Conservation (phyloP, 83 land plant genomes). For the Picea mariana region DNA sequence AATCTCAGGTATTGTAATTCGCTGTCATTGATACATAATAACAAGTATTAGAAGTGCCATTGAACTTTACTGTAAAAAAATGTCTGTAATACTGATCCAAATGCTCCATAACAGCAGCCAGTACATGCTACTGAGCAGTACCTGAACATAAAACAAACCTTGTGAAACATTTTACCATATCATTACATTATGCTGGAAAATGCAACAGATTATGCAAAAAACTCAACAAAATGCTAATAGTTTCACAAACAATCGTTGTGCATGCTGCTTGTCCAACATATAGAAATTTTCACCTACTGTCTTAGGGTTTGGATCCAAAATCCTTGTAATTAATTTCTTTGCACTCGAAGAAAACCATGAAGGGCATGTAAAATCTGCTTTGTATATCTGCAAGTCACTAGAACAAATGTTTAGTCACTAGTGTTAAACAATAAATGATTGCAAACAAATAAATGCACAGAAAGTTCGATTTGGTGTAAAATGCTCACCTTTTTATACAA, state of each 20-base stretch:
- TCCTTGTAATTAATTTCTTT: slow-evolving; percentile 42
- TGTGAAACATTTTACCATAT: no score
- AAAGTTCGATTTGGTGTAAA: no score
- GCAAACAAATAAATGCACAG: no score
- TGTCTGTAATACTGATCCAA: background rate
- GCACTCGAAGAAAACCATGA: slow-evolving; percentile 64
- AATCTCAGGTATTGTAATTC: slow-evolving; percentile 70
- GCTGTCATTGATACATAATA: slow-evolving; percentile 41
- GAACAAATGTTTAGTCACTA: no score
- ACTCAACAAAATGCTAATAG: no score
- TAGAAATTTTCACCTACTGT: slow-evolving; percentile 26
- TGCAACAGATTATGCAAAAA: no score
- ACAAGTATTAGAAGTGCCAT: background rate
- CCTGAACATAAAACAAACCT: no score
- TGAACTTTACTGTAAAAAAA: background rate
- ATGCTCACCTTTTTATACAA: slow-evolving; percentile 32
- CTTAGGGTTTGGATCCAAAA: slow-evolving; percentile 56
- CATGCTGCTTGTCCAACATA: no score
- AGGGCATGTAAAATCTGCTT: slow-evolving; percentile 68
- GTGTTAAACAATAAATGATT: no score
- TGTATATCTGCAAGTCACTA: slow-evolving; percentile 42
- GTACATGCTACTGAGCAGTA: no score
- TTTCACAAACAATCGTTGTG: no score
- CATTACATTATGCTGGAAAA: no score
- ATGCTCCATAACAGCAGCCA: background rate